phyloP scores from a whole-genome alignment of 305 asterid genomes.

The Solanum hybrid region DNA sequence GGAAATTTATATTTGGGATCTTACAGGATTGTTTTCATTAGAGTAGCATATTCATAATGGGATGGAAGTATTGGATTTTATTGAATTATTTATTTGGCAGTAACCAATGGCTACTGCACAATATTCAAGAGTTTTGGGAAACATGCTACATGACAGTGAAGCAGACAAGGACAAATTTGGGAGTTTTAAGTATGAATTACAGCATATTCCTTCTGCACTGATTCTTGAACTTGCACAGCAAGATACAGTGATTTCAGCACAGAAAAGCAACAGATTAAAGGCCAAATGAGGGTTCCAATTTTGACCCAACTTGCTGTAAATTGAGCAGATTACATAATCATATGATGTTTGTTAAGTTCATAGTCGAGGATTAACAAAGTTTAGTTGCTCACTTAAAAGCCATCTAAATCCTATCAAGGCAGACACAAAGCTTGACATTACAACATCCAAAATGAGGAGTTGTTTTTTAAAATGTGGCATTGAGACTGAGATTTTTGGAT shows the following conservation, averaged over 20 bases:
- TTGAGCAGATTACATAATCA: neutral
- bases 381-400: neutral
- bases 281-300: neutral
- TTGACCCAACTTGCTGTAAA: neutral
- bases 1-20: constrained; percentile 27
- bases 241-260: neutral
- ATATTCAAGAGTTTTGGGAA: neutral
- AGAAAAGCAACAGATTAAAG: neutral
- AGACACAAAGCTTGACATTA: neutral
- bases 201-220: neutral
- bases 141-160: neutral
- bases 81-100: neutral
- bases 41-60: constrained; percentile 3
- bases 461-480: neutral
- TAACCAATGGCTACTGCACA: neutral
- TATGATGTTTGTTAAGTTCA: neutral
- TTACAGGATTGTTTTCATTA: constrained; percentile 10
- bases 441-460: neutral
- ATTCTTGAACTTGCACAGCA: neutral
- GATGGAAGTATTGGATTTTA: constrained; percentile 4
- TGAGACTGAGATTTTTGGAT: neutral
- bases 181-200: neutral
- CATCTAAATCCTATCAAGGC: neutral
- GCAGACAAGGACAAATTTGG: neutral
- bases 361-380: neutral